phyloP scores from a whole-genome alignment of 257 asterid genomes.

The Nicotiana noctiflora region DNA sequence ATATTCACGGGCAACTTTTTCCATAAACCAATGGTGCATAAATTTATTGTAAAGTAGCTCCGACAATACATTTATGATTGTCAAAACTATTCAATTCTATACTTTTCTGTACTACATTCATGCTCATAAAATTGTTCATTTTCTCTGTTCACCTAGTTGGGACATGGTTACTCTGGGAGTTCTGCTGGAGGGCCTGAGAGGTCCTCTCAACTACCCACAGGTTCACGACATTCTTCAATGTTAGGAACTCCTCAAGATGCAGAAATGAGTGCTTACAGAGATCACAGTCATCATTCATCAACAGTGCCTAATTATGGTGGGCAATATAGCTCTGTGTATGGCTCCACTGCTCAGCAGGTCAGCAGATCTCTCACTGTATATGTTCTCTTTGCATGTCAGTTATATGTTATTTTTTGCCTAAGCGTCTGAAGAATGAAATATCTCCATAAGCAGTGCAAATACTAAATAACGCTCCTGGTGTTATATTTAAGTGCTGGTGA shows the following conservation, averaged over 20 bases:
- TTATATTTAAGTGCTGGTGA: neutral
- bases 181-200: constrained; percentile 35
- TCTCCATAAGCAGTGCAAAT: neutral
- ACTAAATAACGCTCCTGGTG: neutral
- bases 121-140: neutral
- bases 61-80: neutral
- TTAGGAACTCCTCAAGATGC: constrained; percentile 49
- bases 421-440: neutral
- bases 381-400: neutral
- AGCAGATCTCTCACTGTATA: neutral
- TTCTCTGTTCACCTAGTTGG: constrained; percentile 35
- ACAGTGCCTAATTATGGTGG: constrained; percentile 55
- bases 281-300: constrained; percentile 50
- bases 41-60: neutral
- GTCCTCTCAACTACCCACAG: constrained; percentile 26
- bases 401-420: neutral
- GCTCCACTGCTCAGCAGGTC: constrained; percentile 69
- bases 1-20: too few relatives aligned
- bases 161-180: constrained; percentile 31
- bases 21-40: neutral
- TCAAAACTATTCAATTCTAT: neutral
- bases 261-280: constrained; percentile 48
- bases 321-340: constrained; percentile 63
- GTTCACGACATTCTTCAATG: constrained; percentile 32
- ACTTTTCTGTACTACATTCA: neutral